phyloP scores from a whole-genome alignment of 192 early-diverging fungal genomes.

The Backusella macrospora region DNA sequence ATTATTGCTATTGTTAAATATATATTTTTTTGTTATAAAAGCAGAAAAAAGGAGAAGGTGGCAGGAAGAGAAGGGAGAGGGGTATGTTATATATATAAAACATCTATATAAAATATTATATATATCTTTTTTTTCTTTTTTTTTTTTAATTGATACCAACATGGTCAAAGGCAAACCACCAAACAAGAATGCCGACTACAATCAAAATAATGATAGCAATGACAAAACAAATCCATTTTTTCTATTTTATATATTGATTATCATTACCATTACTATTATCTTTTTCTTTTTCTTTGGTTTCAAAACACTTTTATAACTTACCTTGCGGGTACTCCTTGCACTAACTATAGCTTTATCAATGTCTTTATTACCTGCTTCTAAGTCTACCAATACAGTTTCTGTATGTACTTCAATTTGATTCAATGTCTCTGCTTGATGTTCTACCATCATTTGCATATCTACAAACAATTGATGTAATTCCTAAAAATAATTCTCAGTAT shows the following conservation, averaged over 20 bases:
- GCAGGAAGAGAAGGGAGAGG: constrained; percentile 2
- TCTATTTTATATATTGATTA: constrained; percentile 22
- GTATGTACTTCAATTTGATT: constrained; percentile 73
- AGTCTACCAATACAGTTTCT: constrained; percentile 58
- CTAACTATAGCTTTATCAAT: constrained; percentile 59
- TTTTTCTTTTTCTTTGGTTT: not conserved
- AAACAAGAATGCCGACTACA: constrained; percentile 32
- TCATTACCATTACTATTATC: too few relatives aligned
- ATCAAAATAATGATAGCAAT: constrained; percentile 40
- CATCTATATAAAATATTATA: not conserved
- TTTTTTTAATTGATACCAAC: constrained; percentile 29
- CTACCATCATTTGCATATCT: constrained; percentile 85
- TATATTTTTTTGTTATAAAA: not conserved
- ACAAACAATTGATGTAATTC: constrained; percentile 89
- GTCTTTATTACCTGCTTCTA: constrained; percentile 67
- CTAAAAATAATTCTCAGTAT: constrained; percentile 35
- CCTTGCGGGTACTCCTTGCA: constrained; percentile 44
- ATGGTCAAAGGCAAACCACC: constrained; percentile 44
- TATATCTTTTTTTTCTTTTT: not conserved
- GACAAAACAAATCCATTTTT: constrained; percentile 43
- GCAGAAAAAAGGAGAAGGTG: not conserved
- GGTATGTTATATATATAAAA: too few relatives aligned
- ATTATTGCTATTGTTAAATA: not conserved
- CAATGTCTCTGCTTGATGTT: constrained; percentile 73
- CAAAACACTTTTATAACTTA: constrained; percentile 14